A percentile compares a stretch with the other conserved stretches of the same genome.
Conservation (phyloP, 2,329 filamentous ascomycete species). For the Alternaria ventricosa region DNA sequence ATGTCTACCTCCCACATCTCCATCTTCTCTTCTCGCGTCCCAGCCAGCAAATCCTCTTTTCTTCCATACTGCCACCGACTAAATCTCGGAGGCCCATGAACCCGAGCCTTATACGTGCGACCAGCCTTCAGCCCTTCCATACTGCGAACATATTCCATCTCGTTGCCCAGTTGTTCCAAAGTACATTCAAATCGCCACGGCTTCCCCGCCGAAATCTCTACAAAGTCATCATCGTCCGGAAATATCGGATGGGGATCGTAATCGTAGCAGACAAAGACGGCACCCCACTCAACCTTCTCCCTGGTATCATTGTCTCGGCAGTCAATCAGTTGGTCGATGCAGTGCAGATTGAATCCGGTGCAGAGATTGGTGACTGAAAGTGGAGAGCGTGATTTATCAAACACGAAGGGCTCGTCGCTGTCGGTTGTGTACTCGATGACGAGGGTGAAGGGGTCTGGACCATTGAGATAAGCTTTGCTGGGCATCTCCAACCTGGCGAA, state of each 20-base stretch:
- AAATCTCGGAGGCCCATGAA: rapidly evolving
- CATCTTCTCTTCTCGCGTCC: neutral
- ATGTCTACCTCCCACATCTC: neutral
- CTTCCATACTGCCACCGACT: neutral
- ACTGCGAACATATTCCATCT: neutral
- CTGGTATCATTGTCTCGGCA: rapidly evolving
- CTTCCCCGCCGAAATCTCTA: rapidly evolving
- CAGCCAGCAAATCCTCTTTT: neutral
- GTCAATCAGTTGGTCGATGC: neutral
- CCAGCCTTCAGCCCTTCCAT: neutral
- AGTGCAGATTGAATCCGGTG: neutral
- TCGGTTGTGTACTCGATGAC: neutral
- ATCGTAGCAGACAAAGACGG: neutral
- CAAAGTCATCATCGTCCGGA: neutral
- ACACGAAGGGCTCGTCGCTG: neutral
- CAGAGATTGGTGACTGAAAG: neutral
- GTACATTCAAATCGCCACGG: neutral
- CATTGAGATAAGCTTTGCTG: neutral
- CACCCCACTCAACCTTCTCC: neutral
- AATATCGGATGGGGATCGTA: rapidly evolving
- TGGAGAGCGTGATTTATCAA: neutral
- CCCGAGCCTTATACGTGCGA: neutral
- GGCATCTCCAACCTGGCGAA: neutral
- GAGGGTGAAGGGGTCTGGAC: neutral
- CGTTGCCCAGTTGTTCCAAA: neutral